phyloP scores from a whole-genome alignment of 257 asterid species.

The Oldenlandia corymbosa region DNA sequence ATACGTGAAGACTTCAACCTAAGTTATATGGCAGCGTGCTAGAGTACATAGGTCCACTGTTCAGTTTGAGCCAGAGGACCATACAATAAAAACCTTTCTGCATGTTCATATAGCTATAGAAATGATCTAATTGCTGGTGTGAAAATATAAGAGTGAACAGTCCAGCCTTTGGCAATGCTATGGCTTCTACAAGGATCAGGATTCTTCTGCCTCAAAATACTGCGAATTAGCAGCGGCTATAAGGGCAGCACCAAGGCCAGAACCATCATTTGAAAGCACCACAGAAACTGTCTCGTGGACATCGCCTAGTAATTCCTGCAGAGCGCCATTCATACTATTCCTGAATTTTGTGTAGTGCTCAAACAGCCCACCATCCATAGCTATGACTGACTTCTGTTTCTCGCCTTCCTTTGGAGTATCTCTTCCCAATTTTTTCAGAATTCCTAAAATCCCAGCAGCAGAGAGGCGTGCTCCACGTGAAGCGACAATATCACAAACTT shows the following conservation, averaged over 20 bases:
- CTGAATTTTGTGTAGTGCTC: conserved; percentile 74
- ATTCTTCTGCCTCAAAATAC: conserved; percentile 41
- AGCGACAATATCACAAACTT: conserved; percentile 63
- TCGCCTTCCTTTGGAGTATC: conserved; percentile 48
- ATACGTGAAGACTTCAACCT: not conserved
- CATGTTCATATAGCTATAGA: not conserved
- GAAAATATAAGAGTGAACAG: not conserved
- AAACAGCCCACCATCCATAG: conserved; percentile 73
- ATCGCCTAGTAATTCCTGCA: conserved; percentile 68
- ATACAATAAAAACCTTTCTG: not conserved
- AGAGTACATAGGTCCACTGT: conserved; percentile 3
- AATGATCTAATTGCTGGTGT: not conserved
- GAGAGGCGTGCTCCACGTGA: conserved; percentile 82
- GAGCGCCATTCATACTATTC: conserved; percentile 44
- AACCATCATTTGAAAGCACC: conserved; percentile 69
- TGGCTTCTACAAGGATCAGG: not conserved
- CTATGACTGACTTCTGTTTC: conserved; percentile 53
- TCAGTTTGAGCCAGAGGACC: not conserved
- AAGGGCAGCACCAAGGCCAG: conserved; percentile 93
- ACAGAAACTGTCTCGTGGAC: conserved; percentile 27
- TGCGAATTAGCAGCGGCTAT: conserved; percentile 84
- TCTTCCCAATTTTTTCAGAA: conserved; percentile 75
- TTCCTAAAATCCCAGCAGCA: conserved; percentile 73
- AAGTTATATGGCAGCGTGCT: not conserved
- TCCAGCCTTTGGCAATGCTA: not conserved